phyloP scores from a whole-genome alignment of 2,329 filamentous ascomycete species.

The Xylariaceae sp. region DNA sequence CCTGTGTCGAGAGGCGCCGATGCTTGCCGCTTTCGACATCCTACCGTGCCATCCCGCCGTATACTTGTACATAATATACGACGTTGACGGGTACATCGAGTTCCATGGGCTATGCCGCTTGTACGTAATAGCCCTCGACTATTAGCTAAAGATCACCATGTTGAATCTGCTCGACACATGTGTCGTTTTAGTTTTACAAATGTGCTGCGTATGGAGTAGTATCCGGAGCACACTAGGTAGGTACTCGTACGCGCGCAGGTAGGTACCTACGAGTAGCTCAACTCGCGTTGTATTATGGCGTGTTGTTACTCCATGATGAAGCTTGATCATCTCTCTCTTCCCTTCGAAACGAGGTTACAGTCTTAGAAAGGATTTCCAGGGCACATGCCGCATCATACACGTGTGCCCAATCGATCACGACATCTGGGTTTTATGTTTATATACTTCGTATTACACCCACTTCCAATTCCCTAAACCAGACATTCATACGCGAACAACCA shows the following conservation, averaged over 20 bases:
- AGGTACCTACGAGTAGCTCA: too few species aligned
- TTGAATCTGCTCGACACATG: slow-evolving; percentile 1
- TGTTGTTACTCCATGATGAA: too few species aligned
- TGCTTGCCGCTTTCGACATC: slow-evolving; percentile 10
- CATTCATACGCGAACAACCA: not conserved
- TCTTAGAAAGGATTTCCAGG: not conserved
- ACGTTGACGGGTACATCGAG: slow-evolving; percentile 5
- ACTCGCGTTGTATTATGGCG: too few species aligned
- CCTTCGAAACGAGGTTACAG: not conserved
- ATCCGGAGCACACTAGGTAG: not conserved
- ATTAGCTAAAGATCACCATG: slow-evolving; percentile 17
- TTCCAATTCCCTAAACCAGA: not conserved
- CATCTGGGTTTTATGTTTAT: not conserved
- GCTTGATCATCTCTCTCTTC: too few species aligned
- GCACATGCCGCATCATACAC: slow-evolving; percentile 5
- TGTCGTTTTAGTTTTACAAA: slow-evolving; percentile 1
- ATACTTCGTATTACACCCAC: not conserved
- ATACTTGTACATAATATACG: slow-evolving; percentile 8
- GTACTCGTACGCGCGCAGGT: too few species aligned
- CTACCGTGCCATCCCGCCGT: not conserved
- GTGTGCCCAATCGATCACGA: slow-evolving; percentile 9
- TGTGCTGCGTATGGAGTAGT: not conserved
- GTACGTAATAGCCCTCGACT: slow-evolving; percentile 13
- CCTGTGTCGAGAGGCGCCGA: not conserved
- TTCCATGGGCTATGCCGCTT: slow-evolving; percentile 2